Percentiles rank a stretch among this genome's conserved stretches.
Evolutionary conservation across 139 green algal genomes (phyloP).

Genomic region (Chlorella sp.): DNA sequence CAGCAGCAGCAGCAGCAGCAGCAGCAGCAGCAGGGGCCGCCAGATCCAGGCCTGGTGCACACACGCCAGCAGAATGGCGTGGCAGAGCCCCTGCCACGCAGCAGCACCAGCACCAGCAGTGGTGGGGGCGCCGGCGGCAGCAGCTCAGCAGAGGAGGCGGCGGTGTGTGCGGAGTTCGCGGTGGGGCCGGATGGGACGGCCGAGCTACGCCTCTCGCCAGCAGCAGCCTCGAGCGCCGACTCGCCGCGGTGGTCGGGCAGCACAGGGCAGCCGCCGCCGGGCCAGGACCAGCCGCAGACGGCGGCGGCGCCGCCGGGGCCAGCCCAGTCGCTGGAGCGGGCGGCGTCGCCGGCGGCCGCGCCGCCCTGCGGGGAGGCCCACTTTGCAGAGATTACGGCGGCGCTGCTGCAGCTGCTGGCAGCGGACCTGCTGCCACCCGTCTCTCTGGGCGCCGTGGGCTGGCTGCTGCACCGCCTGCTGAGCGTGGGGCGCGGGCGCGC

Average conservation of each 20-base stretch:
- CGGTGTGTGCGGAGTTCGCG: too few relatives aligned
- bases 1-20: background rate
- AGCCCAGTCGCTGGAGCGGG: background rate
- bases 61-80: too few relatives aligned
- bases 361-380: background rate
- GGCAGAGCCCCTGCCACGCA: background rate
- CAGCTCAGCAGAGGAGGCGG: too few relatives aligned
- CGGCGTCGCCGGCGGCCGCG: too few relatives aligned
- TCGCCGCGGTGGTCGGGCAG: too few relatives aligned
- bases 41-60: too few relatives aligned
- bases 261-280: too few relatives aligned
- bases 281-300: too few relatives aligned
- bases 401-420: conserved; percentile 51
- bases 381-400: conserved; percentile 42
- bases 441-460: conserved; percentile 47
- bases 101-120: background rate
- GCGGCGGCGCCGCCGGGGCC: background rate
- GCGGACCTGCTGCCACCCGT: conserved; percentile 52
- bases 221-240: too few relatives aligned
- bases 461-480: conserved; percentile 63
- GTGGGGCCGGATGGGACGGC: too few relatives aligned
- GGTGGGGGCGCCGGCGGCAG: background rate
- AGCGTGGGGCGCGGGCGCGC: conserved; percentile 15
- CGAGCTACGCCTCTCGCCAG: too few relatives aligned
- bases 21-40: background rate